phyloP scores from a whole-genome alignment of 2,329 filamentous ascomycete species.

The Thelonectria blattea region DNA sequence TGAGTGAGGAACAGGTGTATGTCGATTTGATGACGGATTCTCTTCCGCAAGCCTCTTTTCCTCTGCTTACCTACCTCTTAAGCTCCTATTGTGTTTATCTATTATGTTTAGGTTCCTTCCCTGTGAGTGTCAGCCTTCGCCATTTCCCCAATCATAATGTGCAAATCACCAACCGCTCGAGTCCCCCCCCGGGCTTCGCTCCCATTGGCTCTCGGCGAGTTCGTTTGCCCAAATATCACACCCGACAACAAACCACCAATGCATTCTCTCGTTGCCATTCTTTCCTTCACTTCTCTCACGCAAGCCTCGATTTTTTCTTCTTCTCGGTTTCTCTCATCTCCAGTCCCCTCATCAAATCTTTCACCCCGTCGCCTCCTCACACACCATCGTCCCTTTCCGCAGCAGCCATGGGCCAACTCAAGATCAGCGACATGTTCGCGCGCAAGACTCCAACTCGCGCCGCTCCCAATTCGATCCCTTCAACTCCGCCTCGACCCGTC shows the following conservation, averaged over 20 bases:
- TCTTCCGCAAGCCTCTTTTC: no score
- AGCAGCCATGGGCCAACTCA: slow-evolving; percentile 23
- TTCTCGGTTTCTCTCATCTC: neutral
- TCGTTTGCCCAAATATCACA: neutral
- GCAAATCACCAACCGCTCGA: neutral
- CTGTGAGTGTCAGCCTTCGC: neutral
- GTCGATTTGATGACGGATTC: no score
- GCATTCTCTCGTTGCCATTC: neutral
- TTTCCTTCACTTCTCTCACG: neutral
- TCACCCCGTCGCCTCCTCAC: neutral
- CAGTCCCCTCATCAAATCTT: neutral
- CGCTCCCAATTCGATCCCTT: slow-evolving; percentile 1
- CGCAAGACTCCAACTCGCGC: slow-evolving; percentile 3
- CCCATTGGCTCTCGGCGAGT: neutral
- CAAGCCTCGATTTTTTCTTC: neutral
- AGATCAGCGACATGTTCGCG: slow-evolving; percentile 24
- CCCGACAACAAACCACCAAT: neutral
- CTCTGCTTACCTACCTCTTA: no score
- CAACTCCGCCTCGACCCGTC: slow-evolving; percentile 1
- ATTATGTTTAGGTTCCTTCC: neutral
- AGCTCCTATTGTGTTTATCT: no score
- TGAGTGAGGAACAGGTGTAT: no score
- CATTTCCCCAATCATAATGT: neutral
- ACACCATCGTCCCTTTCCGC: neutral
- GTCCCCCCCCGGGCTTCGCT: neutral